phyloP scores from a whole-genome alignment of 805 yeast genomes.

The Blastobotrys mokoenaii region DNA sequence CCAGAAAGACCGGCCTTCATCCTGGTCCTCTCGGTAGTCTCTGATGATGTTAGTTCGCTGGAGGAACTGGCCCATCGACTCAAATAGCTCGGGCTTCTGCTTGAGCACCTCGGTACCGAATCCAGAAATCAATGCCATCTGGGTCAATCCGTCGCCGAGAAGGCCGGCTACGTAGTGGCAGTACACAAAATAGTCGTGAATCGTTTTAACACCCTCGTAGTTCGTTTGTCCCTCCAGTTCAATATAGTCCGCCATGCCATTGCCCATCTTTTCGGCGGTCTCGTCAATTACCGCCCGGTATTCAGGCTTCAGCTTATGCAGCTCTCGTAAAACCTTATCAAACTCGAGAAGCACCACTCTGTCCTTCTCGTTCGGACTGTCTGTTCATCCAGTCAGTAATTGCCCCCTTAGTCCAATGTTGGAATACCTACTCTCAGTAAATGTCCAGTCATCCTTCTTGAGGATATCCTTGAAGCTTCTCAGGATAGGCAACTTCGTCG shows the following conservation, averaged over 20 bases:
- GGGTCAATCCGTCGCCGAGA: constrained; percentile 92
- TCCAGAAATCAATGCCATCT: constrained; percentile 65
- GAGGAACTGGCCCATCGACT: constrained; percentile 89
- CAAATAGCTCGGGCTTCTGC: constrained; percentile 52
- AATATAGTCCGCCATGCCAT: constrained; percentile 95
- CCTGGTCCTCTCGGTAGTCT: constrained; percentile 86
- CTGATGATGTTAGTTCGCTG: constrained; percentile 96
- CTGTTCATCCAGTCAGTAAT: too few species aligned
- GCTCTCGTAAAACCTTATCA: constrained; percentile 59
- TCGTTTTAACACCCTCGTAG: constrained; percentile 65
- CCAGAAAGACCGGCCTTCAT: constrained; percentile 92
- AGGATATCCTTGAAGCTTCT: constrained; percentile 60
- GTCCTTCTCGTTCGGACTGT: constrained; percentile 70
- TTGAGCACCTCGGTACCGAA: constrained; percentile 50
- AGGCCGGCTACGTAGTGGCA: constrained; percentile 97
- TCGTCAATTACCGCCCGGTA: constrained; percentile 74
- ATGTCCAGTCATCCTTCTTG: constrained; percentile 67
- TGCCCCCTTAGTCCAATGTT: too few species aligned
- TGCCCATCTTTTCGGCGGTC: constrained; percentile 82
- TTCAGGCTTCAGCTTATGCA: constrained; percentile 59
- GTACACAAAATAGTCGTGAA: constrained; percentile 78
- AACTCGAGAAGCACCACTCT: constrained; percentile 75
- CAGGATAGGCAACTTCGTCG: constrained; percentile 64
- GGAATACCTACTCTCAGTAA: constrained; percentile 41
- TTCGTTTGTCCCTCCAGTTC: constrained; percentile 64